Conservation (phyloP, 1,139 yeast species). For the Suhomyces terraborum region DNA sequence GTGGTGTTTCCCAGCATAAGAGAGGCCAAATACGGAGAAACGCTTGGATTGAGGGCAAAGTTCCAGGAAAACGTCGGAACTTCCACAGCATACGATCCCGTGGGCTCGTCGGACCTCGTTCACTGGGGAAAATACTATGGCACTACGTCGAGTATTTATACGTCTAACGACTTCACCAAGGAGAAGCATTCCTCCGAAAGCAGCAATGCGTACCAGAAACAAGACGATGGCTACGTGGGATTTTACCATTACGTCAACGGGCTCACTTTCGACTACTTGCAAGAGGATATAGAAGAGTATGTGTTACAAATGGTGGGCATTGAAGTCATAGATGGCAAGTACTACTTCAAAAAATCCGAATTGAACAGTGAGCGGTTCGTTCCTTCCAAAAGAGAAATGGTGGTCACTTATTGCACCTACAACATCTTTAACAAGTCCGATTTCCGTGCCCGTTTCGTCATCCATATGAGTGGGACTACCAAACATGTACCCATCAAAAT, state of each 20-base stretch:
- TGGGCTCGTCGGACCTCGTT: conserved; percentile 44
- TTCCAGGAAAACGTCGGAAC: conserved; percentile 23
- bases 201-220: conserved; percentile 15
- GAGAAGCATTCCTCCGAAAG: conserved; percentile 13
- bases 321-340: conserved; percentile 21
- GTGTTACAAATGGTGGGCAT: conserved; percentile 34
- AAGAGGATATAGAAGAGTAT: conserved; percentile 33
- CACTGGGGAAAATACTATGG: conserved; percentile 46
- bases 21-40: conserved; percentile 34
- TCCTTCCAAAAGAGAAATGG: conserved; percentile 32
- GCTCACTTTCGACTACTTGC: conserved; percentile 25
- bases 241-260: conserved; percentile 46
- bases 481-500: conserved; percentile 27
- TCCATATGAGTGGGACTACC: conserved; percentile 25
- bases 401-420: conserved; percentile 52
- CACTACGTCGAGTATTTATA: conserved; percentile 31
- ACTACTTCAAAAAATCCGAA: conserved; percentile 18
- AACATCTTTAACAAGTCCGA: conserved; percentile 53
- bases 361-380: conserved; percentile 10
- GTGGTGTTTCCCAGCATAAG: conserved; percentile 20
- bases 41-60: conserved; percentile 27
- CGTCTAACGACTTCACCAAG: conserved; percentile 31
- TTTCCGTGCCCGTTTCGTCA: conserved; percentile 40
- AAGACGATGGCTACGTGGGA: conserved; percentile 47
- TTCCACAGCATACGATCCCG: conserved; percentile 5